phyloP scores from a whole-genome alignment of 164 flowering plant genomes.

The Magnolia changhungtana region DNA sequence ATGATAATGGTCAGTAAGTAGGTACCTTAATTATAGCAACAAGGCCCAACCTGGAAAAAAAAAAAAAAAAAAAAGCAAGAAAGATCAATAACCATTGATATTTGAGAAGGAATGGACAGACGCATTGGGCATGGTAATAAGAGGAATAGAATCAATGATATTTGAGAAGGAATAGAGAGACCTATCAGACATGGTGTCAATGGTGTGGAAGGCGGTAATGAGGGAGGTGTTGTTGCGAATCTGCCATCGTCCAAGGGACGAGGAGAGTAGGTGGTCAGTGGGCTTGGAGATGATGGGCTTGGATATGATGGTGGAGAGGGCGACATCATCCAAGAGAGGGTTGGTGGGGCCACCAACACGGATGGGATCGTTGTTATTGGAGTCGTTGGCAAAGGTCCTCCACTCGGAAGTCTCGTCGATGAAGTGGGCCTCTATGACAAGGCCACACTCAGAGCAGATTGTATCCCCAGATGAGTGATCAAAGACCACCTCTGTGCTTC shows the following conservation, averaged over 20 bases:
- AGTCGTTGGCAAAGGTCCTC: conserved; percentile 37
- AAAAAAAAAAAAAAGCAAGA: not conserved
- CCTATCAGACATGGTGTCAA: conserved; percentile 51
- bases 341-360: conserved; percentile 35
- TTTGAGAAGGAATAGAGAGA: not conserved
- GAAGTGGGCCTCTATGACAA: conserved; percentile 33
- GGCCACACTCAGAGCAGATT: conserved; percentile 32
- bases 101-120: no score
- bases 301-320: conserved; percentile 36
- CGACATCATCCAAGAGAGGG: conserved; percentile 33
- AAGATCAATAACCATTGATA: not conserved
- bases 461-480: conserved; percentile 36
- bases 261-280: conserved; percentile 35
- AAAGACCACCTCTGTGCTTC: conserved; percentile 25
- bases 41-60: conserved; percentile 56
- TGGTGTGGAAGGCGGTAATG: conserved; percentile 34
- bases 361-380: conserved; percentile 27
- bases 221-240: conserved; percentile 39
- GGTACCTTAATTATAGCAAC: conserved; percentile 67
- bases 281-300: conserved; percentile 38
- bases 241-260: conserved; percentile 44
- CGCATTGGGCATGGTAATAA: no score
- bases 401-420: conserved; percentile 39
- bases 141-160: no score
- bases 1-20: no score